Base-by-base conservation (phyloP, 371 early-diverging fungal species). In the Mortierella polycephala region DNA sequence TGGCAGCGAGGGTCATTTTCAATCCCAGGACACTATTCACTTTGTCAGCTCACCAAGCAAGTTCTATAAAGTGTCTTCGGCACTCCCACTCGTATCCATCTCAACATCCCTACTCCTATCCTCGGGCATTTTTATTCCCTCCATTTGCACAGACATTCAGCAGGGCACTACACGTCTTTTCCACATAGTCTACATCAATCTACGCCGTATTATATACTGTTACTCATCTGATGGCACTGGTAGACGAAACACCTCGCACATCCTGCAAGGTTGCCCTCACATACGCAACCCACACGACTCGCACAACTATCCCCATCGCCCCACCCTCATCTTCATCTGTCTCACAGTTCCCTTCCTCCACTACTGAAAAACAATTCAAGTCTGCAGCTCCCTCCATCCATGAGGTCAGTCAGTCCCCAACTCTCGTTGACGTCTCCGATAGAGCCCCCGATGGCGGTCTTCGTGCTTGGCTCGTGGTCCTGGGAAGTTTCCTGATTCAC, bases 401-500 rank as follows among this genome's bases (percentile, higher is more conserved):
- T 46, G 69, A 61, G 7, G 57, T 69, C 59, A 55, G 62, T 46
- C 67, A 76, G 23, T 51, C 60, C 18, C 66, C 74, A 13, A 79
- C 74, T n/a, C 42, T 75, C 37, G 63, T 69, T 52, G 70, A 74
- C 47, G 54, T 72, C 20, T 57, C 67, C 2, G 69, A 74, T 42
- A 59, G 69, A 14, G 69, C 65, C 16, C 74, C 71, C n/a, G 70
- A 67, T 59, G 91, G 87, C 60, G 88, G 90, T 21, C 70, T 83
- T 1, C 85, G 87, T 45, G 91, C 87, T 14, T 92, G 91, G 91
- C 20, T 86, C 0, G 84, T 90, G 8, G 89, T 89, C 1, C 55
- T 81, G 0, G 80, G 87, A 0, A 84, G 85, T 5, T 91, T 87
- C 69, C 55, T 91, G 18, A 85, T 87, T 47, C 83, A 87, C 30